Conservation (phyloP, 805 yeast species). For the Tetrapisispora iriomotensis region DNA sequence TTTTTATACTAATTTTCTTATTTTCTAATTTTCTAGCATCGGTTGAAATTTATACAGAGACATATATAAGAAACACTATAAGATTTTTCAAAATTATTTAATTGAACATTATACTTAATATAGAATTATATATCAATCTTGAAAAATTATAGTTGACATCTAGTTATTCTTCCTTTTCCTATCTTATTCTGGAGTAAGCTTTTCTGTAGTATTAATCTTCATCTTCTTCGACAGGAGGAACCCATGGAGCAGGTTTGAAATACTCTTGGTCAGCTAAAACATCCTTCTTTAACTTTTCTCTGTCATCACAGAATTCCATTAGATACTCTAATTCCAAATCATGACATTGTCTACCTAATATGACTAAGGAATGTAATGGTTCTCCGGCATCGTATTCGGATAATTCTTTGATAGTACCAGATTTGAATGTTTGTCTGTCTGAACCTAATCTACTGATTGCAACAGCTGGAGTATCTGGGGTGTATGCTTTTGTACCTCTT, state of each 20-base stretch:
- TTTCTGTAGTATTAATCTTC: conserved; percentile 11
- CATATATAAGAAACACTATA: too few species aligned
- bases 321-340: conserved; percentile 85
- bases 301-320: conserved; percentile 62
- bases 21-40: too few species aligned
- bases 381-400: conserved; percentile 83
- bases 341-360: conserved; percentile 88
- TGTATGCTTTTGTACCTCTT: conserved; percentile 69
- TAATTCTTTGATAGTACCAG: conserved; percentile 73
- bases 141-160: too few species aligned
- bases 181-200: not conserved
- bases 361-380: conserved; percentile 84
- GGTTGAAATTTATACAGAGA: too few species aligned
- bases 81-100: too few species aligned
- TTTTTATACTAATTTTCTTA: too few species aligned
- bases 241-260: conserved; percentile 65
- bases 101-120: too few species aligned
- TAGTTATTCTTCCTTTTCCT: not conserved
- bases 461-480: conserved; percentile 83
- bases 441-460: conserved; percentile 90
- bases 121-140: too few species aligned
- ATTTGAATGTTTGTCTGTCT: conserved; percentile 69
- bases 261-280: conserved; percentile 51
- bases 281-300: conserved; percentile 35
- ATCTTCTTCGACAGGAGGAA: conserved; percentile 38